Evolutionary conservation across 2,329 filamentous ascomycete species (phyloP), one percentile per base, ranked within the genome.

Genomic region (Aspergillus caelatus): DNA sequence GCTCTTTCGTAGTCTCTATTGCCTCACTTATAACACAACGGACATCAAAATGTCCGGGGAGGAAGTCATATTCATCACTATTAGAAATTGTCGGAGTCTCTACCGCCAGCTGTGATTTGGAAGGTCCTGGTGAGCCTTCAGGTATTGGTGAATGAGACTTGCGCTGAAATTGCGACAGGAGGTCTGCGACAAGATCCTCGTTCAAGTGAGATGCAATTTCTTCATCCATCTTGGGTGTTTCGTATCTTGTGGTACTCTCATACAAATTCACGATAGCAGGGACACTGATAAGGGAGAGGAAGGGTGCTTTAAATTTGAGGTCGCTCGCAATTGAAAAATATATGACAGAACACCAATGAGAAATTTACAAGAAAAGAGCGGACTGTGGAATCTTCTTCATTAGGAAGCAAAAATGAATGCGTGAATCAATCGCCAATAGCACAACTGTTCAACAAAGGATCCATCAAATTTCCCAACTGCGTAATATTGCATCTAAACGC

Each of bases 11-110:
- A 28, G 71, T 65, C 46, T 65, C 67, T 21, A 67, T 68, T 39
- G 53, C 55, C 28, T 79, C 66, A 28, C 66, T 62, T 54, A 79
- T 68, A 56, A 81, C 67, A 32, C 70, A 70, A 21, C 67, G 68
- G 14, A 75, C 74, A 8, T 68, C 65, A 60, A 74, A 79, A 66
- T 80, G 78, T 12, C 78, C 78, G 1, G 78, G 77, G 16, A 81
- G 68, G 60, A 70, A 78, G 16, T 78, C 70, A 65, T 80, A 81
- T 23, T 78, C 74, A 12, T 75, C 68, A 23, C 67, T 64, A 46
- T 78, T 71, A 5, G 70, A 58, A 6, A 78, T 58, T 1, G 23
- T 52, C 11, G 79, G 78, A 14, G 79, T 62, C 34, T 76, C 65
- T 39, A 81, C 71, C 43, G 70, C 41, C 46, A 65, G 39, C 45